Evolutionary conservation across 148 eudicot genomes (phyloP), one percentile per base, ranked within the genome.

Genomic region (Vaccinium vitisidaea): DNA sequence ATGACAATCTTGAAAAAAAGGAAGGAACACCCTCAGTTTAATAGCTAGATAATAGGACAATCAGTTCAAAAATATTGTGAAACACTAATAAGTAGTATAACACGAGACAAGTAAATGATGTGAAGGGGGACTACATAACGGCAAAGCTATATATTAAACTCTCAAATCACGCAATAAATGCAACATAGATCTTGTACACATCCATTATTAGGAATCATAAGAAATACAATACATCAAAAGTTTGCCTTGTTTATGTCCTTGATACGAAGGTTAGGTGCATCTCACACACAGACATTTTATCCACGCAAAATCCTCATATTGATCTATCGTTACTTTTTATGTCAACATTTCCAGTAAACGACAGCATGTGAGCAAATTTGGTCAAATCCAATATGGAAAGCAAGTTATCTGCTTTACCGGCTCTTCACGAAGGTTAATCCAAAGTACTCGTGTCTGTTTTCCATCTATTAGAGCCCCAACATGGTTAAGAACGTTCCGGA

Each of bases 391-490:
- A 30, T 21, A 43, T 36, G 5, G 59, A 13, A 75, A 83, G 74
- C 52, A 74, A 54, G 67, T 13, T 14, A 58, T 25, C 21, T 1
- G 81, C 82, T 61, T 77, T 91, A 94, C 99, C 89, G 99, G 99
- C 88, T 96, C 99, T 88, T 96, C 99, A 7, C 99, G 98, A 83
- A 96, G 98, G 84, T 92, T 96, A 73, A 96, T 94, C 99, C 99
- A 96, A 75, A 96, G 92, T 54, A 94, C 90, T 79, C 80, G 90
- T 69, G 90, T 83, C 54, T 87, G 77, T 75, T 86, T 89, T 83
- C 88, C 91, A 78, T 89, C 87, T 32, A 82, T 75, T 85, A 86
- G 91, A 84, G 95, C 89, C n/a, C 93, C 91, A 83, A 96, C 92
- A 86, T 90, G 92, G 21, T 89, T 86, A 86, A 96, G 98, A 89